Conservation (phyloP, 257 asterid species). For the Solanum ossicruentum region DNA sequence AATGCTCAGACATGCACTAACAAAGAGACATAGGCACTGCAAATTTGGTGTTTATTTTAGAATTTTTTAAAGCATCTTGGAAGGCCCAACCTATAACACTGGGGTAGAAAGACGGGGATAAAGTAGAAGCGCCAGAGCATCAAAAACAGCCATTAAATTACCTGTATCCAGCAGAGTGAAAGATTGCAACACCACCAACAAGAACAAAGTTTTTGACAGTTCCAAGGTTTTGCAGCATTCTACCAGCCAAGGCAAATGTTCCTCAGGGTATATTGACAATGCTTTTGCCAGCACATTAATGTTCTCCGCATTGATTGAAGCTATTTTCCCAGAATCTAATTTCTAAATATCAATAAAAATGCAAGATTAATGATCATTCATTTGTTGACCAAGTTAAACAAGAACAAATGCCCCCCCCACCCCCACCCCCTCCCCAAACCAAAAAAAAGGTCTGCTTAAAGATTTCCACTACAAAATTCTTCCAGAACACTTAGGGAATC, state of each 20-base stretch:
- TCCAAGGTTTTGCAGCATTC: slow-evolving; percentile 54
- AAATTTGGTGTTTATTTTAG: background rate
- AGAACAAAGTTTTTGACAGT: slow-evolving; percentile 53
- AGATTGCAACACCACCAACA: slow-evolving; percentile 54
- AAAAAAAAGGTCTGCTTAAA: background rate
- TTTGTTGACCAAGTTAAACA: background rate
- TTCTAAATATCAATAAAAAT: slow-evolving; percentile 36
- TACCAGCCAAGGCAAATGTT: slow-evolving; percentile 55
- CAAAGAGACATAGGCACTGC: background rate
- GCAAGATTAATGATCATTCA: background rate
- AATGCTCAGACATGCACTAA: background rate
- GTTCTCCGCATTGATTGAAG: slow-evolving; percentile 47
- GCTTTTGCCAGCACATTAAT: slow-evolving; percentile 43
- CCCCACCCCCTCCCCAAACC: background rate
- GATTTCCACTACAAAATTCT: background rate
- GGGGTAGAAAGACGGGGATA: background rate
- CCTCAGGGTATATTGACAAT: slow-evolving; percentile 30
- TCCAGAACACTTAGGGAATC: background rate
- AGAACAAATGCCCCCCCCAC: background rate
- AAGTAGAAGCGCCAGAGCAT: background rate
- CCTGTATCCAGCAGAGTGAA: slow-evolving; percentile 48
- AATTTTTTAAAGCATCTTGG: background rate
- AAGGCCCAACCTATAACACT: background rate
- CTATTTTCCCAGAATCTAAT: slow-evolving; percentile 21
- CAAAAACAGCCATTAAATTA: slow-evolving; percentile 6